Conservation (phyloP, 306 rosid species). For the Begonia fuchsioides region DNA sequence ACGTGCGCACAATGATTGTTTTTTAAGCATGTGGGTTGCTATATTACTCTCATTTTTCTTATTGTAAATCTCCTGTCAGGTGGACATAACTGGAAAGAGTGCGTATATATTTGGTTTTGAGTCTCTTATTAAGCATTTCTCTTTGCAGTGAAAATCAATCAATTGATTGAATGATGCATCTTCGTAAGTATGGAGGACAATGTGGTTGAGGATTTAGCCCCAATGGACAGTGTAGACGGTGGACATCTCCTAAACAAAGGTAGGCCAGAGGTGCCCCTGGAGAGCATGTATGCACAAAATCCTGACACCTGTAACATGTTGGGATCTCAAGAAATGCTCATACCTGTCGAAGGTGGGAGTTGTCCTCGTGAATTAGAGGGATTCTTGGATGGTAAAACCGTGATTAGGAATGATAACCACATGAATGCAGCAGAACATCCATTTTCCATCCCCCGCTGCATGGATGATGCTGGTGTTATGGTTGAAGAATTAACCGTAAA, state of each 20-base stretch:
- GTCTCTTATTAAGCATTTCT: slow-evolving; percentile 12
- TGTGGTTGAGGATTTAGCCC: slow-evolving; percentile 35
- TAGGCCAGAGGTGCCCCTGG: slow-evolving; percentile 12
- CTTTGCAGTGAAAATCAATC: slow-evolving; percentile 8
- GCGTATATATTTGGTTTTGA: slow-evolving; percentile 1
- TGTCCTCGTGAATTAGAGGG: slow-evolving; percentile 24
- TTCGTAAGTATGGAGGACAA: slow-evolving; percentile 43
- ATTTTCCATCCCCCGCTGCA: slow-evolving; percentile 9
- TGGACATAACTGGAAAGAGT: not conserved
- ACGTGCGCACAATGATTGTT: too few relatives aligned
- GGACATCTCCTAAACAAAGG: slow-evolving; percentile 31
- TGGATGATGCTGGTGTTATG: slow-evolving; percentile 24
- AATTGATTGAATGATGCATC: slow-evolving; percentile 21
- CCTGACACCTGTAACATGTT: slow-evolving; percentile 19
- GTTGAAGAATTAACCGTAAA: slow-evolving; percentile 56
- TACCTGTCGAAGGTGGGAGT: slow-evolving; percentile 20
- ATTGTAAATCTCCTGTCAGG: not conserved
- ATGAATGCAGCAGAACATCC: slow-evolving; percentile 28
- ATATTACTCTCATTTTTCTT: too few relatives aligned
- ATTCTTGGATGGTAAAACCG: slow-evolving; percentile 24
- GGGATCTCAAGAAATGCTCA: slow-evolving; percentile 28
- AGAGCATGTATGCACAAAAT: slow-evolving; percentile 21
- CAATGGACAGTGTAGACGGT: slow-evolving; percentile 28
- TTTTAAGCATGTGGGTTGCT: too few relatives aligned
- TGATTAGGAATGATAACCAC: slow-evolving; percentile 13